Conservation (phyloP, 768 basidiomycete genomes). For the Tubosaeta sp. region DNA sequence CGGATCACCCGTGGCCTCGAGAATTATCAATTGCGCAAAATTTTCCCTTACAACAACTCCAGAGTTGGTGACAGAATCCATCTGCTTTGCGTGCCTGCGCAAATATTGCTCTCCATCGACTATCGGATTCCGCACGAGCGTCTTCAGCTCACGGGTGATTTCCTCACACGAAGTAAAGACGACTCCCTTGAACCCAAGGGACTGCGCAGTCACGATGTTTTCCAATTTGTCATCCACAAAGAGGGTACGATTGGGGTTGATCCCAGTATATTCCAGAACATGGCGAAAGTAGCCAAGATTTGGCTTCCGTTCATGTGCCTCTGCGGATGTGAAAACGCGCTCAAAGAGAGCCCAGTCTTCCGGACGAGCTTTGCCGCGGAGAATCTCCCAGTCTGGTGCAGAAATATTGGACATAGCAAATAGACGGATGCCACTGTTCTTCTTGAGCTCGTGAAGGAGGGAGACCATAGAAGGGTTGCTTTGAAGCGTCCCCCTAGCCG, state of each 20-base stretch:
- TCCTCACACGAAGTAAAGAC: conserved; percentile 17
- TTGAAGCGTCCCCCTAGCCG: conserved; percentile 7
- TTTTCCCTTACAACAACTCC: conserved; percentile 17
- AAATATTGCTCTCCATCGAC: conserved; percentile 14
- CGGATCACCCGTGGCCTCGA: conserved; percentile 13
- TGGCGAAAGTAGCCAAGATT: conserved; percentile 18
- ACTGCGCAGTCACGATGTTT: conserved; percentile 17
- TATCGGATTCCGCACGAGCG: conserved; percentile 14
- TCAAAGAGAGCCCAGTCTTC: conserved; percentile 22
- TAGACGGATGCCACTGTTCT: conserved; percentile 1
- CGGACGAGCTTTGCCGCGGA: conserved; percentile 7
- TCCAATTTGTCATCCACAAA: conserved; percentile 24
- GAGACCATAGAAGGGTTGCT: conserved; percentile 11
- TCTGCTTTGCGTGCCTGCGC: conserved; percentile 7
- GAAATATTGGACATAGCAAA: conserved; percentile 25
- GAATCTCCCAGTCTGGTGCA: conserved; percentile 18
- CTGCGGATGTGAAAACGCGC: conserved; percentile 17
- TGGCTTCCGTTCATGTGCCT: conserved; percentile 15
- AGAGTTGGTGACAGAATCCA: conserved; percentile 16
- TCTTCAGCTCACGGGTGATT: conserved; percentile 11
- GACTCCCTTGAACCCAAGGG: conserved; percentile 18
- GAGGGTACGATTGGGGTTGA: conserved; percentile 15
- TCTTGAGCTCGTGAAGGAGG: conserved; percentile 14
- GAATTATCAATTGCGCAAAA: conserved; percentile 19
- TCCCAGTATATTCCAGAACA: conserved; percentile 12